A percentile compares a stretch with the other conserved stretches of the same genome.
phyloP scores from a whole-genome alignment of 495 filamentous ascomycete genomes.

The Hypoxylon perforatum region DNA sequence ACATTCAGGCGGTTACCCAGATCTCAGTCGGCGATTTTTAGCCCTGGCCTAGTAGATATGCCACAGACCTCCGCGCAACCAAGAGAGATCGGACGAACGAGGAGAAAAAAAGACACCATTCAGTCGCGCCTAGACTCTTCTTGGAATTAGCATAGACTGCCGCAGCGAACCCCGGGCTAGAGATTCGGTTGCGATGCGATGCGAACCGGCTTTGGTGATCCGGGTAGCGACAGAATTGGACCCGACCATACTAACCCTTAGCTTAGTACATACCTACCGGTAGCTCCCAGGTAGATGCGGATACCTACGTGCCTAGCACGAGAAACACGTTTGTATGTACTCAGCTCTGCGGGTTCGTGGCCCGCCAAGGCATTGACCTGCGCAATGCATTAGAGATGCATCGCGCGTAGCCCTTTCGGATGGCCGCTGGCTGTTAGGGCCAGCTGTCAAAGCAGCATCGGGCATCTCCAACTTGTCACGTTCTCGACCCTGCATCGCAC shows the following conservation, averaged over 20 bases:
- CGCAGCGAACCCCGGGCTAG: slow-evolving; percentile 7
- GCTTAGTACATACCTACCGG: not conserved
- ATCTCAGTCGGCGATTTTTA: slow-evolving; percentile 41
- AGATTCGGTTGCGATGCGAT: slow-evolving; percentile 26
- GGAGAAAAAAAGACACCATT: not conserved
- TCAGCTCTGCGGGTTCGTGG: slow-evolving; percentile 36
- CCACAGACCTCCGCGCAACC: slow-evolving; percentile 30
- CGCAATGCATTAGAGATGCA: slow-evolving; percentile 42
- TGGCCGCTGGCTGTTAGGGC: slow-evolving; percentile 38
- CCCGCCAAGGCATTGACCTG: slow-evolving; percentile 43
- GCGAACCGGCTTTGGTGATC: slow-evolving; percentile 32
- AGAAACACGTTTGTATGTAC: slow-evolving; percentile 11
- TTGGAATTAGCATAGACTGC: slow-evolving; percentile 4
- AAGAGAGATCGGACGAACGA: slow-evolving; percentile 26
- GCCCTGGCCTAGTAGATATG: slow-evolving; percentile 28
- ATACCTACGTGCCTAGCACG: not conserved
- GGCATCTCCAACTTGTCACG: slow-evolving; percentile 45
- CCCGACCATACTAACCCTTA: not conserved
- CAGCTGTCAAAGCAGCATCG: slow-evolving; percentile 46
- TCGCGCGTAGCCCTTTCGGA: slow-evolving; percentile 36
- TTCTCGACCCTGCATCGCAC: slow-evolving; percentile 41
- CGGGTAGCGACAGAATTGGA: slow-evolving; percentile 24
- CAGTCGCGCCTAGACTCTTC: slow-evolving; percentile 1
- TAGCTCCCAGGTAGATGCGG: no score
- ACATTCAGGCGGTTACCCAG: slow-evolving; percentile 21